A percentile compares a stretch with the other conserved stretches of the same genome.
Conservation (phyloP, 805 yeast species). For the Isabelozyma gotoi region DNA sequence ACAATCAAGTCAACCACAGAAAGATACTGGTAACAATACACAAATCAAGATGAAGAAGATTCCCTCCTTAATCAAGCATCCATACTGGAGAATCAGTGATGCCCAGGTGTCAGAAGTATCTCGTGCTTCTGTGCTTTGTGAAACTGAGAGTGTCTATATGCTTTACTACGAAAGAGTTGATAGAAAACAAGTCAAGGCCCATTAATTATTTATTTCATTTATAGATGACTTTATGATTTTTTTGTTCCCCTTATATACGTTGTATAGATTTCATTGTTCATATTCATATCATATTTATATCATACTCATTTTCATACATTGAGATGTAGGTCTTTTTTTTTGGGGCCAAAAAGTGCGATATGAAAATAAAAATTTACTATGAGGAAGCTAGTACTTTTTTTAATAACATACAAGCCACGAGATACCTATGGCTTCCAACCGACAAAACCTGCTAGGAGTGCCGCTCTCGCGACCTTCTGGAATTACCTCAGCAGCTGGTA, state of each 20-base stretch:
- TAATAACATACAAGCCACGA: too few species aligned
- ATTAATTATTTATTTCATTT: neutral
- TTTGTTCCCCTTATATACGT: neutral
- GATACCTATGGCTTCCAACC: neutral
- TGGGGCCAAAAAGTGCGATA: neutral
- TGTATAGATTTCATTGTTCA: too few species aligned
- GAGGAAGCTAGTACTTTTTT: too few species aligned
- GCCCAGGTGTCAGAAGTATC: conserved; percentile 63
- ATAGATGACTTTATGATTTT: neutral
- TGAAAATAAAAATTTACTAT: too few species aligned
- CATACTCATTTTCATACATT: too few species aligned
- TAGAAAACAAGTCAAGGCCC: conserved; percentile 17
- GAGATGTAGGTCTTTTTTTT: neutral
- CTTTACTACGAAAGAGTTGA: conserved; percentile 70
- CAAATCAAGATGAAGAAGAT: conserved; percentile 50
- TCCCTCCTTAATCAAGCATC: conserved; percentile 53
- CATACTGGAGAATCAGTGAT: conserved; percentile 89
- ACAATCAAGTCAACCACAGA: conserved; percentile 1
- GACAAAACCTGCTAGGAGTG: neutral
- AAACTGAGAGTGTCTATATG: conserved; percentile 80
- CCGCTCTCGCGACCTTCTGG: neutral
- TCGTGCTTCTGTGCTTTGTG: conserved; percentile 57
- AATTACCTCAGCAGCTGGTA: neutral
- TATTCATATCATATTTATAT: too few species aligned
- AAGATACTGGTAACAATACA: conserved; percentile 2